Conservation (phyloP, 1,284 basidiomycete species). For the Trichosporon faecale region DNA sequence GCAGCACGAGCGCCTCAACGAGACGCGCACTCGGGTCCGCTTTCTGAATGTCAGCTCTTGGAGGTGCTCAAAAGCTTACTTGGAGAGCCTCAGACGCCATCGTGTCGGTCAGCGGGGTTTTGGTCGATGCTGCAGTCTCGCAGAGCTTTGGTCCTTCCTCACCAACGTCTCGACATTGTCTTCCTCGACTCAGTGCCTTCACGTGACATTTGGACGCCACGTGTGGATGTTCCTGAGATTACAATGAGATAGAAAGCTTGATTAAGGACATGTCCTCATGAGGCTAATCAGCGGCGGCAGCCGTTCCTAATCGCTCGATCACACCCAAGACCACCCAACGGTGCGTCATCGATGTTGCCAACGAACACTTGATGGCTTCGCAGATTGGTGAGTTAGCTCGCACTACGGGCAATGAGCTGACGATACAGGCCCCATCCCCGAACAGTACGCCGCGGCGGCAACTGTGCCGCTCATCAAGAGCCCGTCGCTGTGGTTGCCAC, state of each 20-base stretch:
- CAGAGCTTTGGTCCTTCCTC: background rate
- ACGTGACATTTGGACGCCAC: background rate
- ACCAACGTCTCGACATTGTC: constrained; percentile 18
- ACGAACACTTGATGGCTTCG: constrained; percentile 13
- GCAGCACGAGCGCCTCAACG: constrained; percentile 65
- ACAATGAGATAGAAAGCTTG: background rate
- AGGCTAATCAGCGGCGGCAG: background rate
- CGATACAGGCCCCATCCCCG: constrained; percentile 42
- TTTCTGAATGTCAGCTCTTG: constrained; percentile 26
- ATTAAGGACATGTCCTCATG: background rate
- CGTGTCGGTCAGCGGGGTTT: background rate
- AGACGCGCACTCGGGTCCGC: constrained; percentile 46
- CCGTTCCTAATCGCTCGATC: background rate
- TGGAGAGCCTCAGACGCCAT: constrained; percentile 17
- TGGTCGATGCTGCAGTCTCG: background rate
- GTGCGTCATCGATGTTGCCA: constrained; percentile 6
- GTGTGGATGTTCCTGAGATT: background rate
- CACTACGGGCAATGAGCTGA: background rate
- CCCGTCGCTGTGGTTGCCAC: constrained; percentile 79
- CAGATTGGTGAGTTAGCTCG: constrained; percentile 23
- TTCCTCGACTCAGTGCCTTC: constrained; percentile 3
- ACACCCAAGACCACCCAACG: background rate
- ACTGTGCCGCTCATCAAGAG: constrained; percentile 83
- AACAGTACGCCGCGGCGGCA: constrained; percentile 70
- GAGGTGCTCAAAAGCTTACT: constrained; percentile 5